These are phyloP conservation scores for Cutaneotrichosporon sp. DNA, from an alignment of 1,284 basidiomycete species.

Conservation along the genomic window DNA sequence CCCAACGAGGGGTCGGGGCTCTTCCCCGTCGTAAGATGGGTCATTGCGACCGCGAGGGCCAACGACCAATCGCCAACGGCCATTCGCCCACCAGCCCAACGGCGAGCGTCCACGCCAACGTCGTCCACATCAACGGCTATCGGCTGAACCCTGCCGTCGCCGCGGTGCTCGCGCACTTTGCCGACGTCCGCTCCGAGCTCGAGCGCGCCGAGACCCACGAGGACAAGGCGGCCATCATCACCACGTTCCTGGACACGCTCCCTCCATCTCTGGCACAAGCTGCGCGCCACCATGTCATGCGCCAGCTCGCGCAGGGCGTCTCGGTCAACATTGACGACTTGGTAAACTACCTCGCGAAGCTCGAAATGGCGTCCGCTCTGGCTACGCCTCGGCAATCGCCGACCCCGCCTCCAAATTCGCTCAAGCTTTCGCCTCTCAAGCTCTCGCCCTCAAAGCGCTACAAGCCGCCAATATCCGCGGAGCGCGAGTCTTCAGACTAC, in stretches of 20 bases:
- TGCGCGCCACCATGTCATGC: conserved; percentile 11
- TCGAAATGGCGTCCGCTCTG: conserved; percentile 15
- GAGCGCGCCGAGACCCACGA: conserved; percentile 6
- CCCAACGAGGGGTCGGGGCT: background rate
- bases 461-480: background rate
- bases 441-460: conserved; percentile 1
- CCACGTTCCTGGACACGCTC: conserved; percentile 14
- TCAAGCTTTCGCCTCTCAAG: background rate
- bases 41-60: conserved; percentile 1
- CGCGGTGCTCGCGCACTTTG: conserved; percentile 6
- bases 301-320: conserved; percentile 6
- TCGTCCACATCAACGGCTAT: conserved; percentile 2
- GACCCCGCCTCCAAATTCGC: background rate
- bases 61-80: background rate
- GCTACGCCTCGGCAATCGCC: conserved; percentile 1
- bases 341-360: conserved; percentile 17
- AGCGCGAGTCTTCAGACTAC: conserved; percentile 9
- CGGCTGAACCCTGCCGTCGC: background rate
- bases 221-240: conserved; percentile 6
- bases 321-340: conserved; percentile 21
- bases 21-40: conserved; percentile 9
- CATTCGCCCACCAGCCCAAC: background rate
- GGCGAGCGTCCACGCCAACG: background rate
- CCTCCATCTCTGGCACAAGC: conserved; percentile 18
- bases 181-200: conserved; percentile 11